Base-by-base conservation (phyloP, 352 stramenopile species). In the Phytophthora colocasiae region DNA sequence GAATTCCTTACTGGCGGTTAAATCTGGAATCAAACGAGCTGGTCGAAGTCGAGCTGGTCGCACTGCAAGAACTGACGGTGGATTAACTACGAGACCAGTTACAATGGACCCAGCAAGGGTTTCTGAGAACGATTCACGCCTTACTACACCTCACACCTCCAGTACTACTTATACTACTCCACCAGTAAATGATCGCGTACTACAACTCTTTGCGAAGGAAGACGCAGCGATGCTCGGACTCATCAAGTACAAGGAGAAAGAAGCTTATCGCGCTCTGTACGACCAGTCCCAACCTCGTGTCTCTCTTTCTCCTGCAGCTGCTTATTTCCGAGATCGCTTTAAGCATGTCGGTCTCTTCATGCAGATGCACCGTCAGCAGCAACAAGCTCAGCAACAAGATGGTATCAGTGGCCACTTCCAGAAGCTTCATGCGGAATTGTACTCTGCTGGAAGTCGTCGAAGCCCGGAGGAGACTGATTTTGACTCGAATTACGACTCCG, bases 331-430 rank as follows among this genome's bases (percentile, higher is more conserved):
- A 15, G 78, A 88, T 17, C 76, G 82, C 0, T 89, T 91, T 71
- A 92, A 91, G 50, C 80, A 89, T 61, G 63, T 92, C 8, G 68
- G 67, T 14, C 9, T 80, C 24, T 65, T 90, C 22, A 66, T 80
- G 43, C 70, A 89, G 39, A 63, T 79, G 56, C 74, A 88, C 53
- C 57, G 58, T 31, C 58, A 66, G 12, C 27, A 69, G 14, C 55
- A 75, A 11, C 63, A 71, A 61, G 19, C n/a, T 6, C 63, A 61
- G 14, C 66, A 81, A 43, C 38, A 43, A 15, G 63, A 80, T 26
- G 83, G 83, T n/a, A 92, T 92, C 41, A 62, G 83, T 45, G 81
- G 81, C 17, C 83, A 89, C 36, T 92, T 85, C 50, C 81, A 86
- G 40, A 81, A 77, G 19, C 78, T 90, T 0, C 83, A 87, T 40